phyloP scores from a whole-genome alignment of 805 yeast species.

The Isabelozyma gotoi region DNA sequence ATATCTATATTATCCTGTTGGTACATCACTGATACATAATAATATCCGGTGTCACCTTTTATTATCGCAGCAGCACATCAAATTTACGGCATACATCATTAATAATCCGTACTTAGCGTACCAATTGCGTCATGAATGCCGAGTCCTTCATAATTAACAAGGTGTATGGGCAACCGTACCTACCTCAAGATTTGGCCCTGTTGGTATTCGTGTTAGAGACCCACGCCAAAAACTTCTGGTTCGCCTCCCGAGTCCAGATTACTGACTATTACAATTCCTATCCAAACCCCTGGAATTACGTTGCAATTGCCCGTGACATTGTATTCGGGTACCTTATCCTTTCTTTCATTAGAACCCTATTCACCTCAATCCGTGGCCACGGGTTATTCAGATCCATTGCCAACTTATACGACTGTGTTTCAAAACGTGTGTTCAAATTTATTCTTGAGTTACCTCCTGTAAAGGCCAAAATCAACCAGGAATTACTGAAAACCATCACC shows the following conservation, averaged over 20 bases:
- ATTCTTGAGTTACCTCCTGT: conserved; percentile 53
- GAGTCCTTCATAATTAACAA: conserved; percentile 7
- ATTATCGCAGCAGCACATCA: no score
- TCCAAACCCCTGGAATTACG: conserved; percentile 8
- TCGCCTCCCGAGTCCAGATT: background rate
- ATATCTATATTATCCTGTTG: no score
- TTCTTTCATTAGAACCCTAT: conserved; percentile 5
- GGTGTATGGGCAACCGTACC: conserved; percentile 20
- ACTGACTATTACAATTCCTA: background rate
- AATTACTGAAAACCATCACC: conserved; percentile 48
- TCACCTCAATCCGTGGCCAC: conserved; percentile 28
- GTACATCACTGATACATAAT: no score
- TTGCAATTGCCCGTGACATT: conserved; percentile 19
- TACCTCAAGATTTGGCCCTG: conserved; percentile 17
- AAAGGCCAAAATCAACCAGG: conserved; percentile 55
- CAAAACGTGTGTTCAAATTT: conserved; percentile 24
- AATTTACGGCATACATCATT: background rate
- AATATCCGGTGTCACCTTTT: no score
- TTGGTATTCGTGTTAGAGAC: conserved; percentile 8
- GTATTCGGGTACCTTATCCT: conserved; percentile 16
- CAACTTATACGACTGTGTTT: conserved; percentile 10
- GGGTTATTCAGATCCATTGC: conserved; percentile 36
- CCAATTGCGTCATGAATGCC: background rate
- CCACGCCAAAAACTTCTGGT: background rate
- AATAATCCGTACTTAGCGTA: no score